Evolutionary conservation across 75 land plant species (phyloP), one percentile per base, ranked within the genome.

Genomic region (Selaginella tamariscina): DNA sequence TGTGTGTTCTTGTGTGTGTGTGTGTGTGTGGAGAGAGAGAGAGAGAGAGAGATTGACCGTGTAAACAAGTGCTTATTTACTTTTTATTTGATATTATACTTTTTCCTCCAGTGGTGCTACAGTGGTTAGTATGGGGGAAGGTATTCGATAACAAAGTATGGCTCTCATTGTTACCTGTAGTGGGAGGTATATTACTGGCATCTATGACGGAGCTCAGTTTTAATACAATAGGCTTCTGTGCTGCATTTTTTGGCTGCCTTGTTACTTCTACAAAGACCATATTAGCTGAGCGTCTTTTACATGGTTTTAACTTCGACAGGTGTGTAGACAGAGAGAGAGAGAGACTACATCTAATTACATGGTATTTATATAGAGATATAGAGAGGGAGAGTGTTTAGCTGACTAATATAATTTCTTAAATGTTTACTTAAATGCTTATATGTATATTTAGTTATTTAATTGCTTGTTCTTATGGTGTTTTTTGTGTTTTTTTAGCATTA

Each of bases 191-290:
- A 68, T 76, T 93, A 33, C 83, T 93, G 5, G 84, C 98, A 27
- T 93, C 98, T n/a, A 49, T 93, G 8, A 93, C 98, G 66, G 98
- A 93, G 74, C 85, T 88, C 22, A 93, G 95, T 67, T 93, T 93
- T 81, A 89, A 93, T 62, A 70, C 81, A 56, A 81, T 83, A 75
- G 98, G 98, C 32, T 93, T 93, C 66, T 78, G 80, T 71, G 98
- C 98, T 68, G 98, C 98, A 24, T 77, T 93, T 65, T 86, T 88
- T 82, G 98, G 98, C 39, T 93, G 98, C 71, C 66, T 93, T 29
- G 98, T 93, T 55, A 93, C 98, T 31, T 93, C 98, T 2, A 93
- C 98, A 20, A 93, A 93, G 74, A 93, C 98, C 9, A 93, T 93
- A 32, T 83, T 93, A 33, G 98, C 98, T 33, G 98, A 93, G 72